Evolutionary conservation across 2,329 filamentous ascomycete genomes (phyloP), one percentile per base, ranked within the genome.

Genomic region (Diaporthe amygdali): DNA sequence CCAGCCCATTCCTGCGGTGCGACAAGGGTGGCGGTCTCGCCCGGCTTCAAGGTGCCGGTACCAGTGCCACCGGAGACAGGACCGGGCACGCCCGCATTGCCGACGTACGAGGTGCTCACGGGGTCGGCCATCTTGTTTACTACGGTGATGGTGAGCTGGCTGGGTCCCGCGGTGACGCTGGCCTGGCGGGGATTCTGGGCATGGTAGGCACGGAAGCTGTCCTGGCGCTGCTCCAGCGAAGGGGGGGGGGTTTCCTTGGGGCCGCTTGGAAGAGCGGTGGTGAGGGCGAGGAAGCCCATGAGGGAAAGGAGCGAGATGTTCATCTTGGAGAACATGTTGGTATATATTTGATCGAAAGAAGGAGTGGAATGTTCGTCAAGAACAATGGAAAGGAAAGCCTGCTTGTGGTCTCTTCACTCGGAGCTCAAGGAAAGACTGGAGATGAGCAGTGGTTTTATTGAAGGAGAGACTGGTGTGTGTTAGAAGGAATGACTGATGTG

Each of bases 1-100:
- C 71, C 71, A 4, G 69, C 69, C 71, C 71, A 72, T 10, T 64
- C 64, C 20, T 56, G 34, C 44, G 71, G 71, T 20, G 68, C 71
- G 5, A 72, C 71, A 3, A 72, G 63, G 5, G 63, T 68, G 30
- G 71, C 68, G 4, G 49, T 39, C 39, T 51, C 37, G 15, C 56
- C 34, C 14, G 71, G 30, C 9, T 20, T 47, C 15, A 71, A 17
- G 5, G 55, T 68, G 8, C 64, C 56, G 5, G 39, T 30, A 17
- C 32, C 30, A 4, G 52, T 61, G 2, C 30, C 64, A 17, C 71
- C 71, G 1, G 47, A 20, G 22, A 64, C 27, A 5, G 61, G 54
- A 7, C 47, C 20, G 1, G 68, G 51, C 7, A 47, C 54, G 8
- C 71, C 71, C 2, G 22, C 41, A 27, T 73, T 73, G 64, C 41